These are phyloP conservation scores for Cruciata laevipes DNA, from an alignment of 257 asterid genomes.

Conservation along the genomic window DNA sequence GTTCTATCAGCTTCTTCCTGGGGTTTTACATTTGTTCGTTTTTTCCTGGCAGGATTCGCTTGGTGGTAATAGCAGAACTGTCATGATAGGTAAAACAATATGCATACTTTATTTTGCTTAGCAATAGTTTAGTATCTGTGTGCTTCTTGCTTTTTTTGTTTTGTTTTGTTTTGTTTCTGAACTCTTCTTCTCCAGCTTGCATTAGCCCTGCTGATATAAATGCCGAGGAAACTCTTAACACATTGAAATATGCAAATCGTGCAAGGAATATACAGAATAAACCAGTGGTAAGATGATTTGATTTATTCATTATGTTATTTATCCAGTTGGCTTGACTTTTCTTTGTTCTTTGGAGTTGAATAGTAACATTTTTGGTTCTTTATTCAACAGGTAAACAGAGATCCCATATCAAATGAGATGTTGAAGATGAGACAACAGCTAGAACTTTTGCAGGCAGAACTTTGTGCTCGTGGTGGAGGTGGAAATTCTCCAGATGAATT, in stretches of 20 bases:
- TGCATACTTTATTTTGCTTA: not conserved
- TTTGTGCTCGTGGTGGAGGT: conserved; percentile 92
- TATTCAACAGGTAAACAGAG: conserved; percentile 72
- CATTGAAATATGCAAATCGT: conserved; percentile 95
- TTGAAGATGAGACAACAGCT: conserved; percentile 95
- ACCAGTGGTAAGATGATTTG: conserved; percentile 64
- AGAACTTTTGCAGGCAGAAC: conserved; percentile 92
- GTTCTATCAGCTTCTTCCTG: not conserved
- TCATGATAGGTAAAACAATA: conserved; percentile 72
- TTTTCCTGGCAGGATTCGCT: conserved; percentile 82
- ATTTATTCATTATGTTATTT: conserved; percentile 8
- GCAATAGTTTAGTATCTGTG: not conserved
- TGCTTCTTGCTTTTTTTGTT: not conserved
- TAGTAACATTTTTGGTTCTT: conserved; percentile 14
- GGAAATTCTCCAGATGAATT: conserved; percentile 83
- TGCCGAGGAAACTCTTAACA: conserved; percentile 98
- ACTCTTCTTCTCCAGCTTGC: conserved; percentile 55
- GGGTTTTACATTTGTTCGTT: not conserved
- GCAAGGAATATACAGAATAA: conserved; percentile 98
- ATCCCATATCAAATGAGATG: conserved; percentile 92
- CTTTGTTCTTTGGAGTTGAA: conserved; percentile 12
- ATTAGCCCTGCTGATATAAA: conserved; percentile 99
- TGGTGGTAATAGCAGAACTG: conserved; percentile 98
- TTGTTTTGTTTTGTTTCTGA: not conserved
- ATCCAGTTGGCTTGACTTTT: not conserved